These are phyloP conservation scores for Plantago lanceolata DNA, from an alignment of 305 asterid genomes.

Conservation along the genomic window DNA sequence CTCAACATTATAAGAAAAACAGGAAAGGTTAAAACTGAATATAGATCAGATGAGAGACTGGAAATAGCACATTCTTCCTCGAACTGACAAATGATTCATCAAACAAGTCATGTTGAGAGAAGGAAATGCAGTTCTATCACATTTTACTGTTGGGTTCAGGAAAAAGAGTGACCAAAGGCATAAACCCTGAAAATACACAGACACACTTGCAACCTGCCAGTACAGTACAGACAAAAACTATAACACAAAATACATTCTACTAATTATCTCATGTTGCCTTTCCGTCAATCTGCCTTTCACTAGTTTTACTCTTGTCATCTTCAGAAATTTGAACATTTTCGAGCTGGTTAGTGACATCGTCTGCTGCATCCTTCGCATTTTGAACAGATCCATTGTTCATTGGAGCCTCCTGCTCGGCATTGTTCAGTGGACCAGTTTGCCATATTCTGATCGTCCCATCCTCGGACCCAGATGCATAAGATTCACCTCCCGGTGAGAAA, in stretches of 20 bases:
- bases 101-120: background rate
- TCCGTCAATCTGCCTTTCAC: slow-evolving; percentile 27
- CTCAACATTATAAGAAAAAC: no score
- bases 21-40: no score
- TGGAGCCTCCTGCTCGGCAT: slow-evolving; percentile 38
- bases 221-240: slow-evolving; percentile 1
- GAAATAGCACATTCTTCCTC: no score
- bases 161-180: no score
- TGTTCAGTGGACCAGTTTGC: slow-evolving; percentile 60
- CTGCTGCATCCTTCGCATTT: slow-evolving; percentile 42
- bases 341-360: slow-evolving; percentile 50
- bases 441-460: slow-evolving; percentile 95
- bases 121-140: background rate
- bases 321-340: slow-evolving; percentile 46
- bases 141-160: background rate
- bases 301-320: slow-evolving; percentile 32
- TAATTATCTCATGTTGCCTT: background rate
- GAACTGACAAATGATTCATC: background rate
- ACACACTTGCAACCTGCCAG: slow-evolving; percentile 10
- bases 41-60: no score
- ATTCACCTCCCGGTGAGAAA: slow-evolving; percentile 90
- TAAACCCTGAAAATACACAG: background rate
- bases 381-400: slow-evolving; percentile 35
- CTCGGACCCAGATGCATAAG: slow-evolving; percentile 93
- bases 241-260: background rate